Evolutionary conservation across 1,284 basidiomycete genomes (phyloP), one percentile per base, ranked within the genome.

Genomic region (Mycena sp.): DNA sequence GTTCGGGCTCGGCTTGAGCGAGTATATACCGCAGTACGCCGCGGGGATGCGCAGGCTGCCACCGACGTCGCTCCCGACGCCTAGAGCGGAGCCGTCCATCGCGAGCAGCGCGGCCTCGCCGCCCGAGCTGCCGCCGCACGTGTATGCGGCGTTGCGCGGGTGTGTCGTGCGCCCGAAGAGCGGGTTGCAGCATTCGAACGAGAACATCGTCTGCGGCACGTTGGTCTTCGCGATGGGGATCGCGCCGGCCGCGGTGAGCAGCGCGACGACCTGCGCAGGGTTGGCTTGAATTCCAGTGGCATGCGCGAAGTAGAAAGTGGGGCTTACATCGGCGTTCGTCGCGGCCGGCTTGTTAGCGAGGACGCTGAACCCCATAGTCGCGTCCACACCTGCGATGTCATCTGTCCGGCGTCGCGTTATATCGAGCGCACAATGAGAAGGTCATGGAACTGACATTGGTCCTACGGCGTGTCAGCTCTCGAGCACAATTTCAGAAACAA

Each of bases 11-110:
- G 95, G 92, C 74, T 96, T 97, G 44, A 97, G 70, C 11, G 90
- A 86, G 70, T 91, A 96, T 37, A 93, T 82, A 0, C 95, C 95
- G 64, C 90, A 93, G 71, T 91, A 95, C 4, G 85, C 83, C 0
- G 93, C 81, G 0, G 95, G 95, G 58, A 96, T 95, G 16, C 95
- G 81, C 58, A 89, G 74, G 72, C 87, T 90, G 29, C 94, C 94
- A 49, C 87, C 87, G 67, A 94, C 85, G 72, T 95, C 94, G 17
- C 84, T 87, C 3, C 95, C 95, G 62, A 94, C 81, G 0, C 95
- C 95, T 3, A 95, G 73, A 0, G 81, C 78, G 0, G 77, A 73
- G 0, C 80, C 83, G 46, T 82, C 79, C 45, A 71, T 73, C 1
- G 76, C 77, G 17, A 84, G 69, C 7, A 83, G 66, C 0, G 81